Percentiles rank a stretch among this genome's conserved stretches.
These are phyloP conservation scores for Eucalyptus caleyi DNA, from an alignment of 345 rosid genomes.

Conservation along the genomic window DNA sequence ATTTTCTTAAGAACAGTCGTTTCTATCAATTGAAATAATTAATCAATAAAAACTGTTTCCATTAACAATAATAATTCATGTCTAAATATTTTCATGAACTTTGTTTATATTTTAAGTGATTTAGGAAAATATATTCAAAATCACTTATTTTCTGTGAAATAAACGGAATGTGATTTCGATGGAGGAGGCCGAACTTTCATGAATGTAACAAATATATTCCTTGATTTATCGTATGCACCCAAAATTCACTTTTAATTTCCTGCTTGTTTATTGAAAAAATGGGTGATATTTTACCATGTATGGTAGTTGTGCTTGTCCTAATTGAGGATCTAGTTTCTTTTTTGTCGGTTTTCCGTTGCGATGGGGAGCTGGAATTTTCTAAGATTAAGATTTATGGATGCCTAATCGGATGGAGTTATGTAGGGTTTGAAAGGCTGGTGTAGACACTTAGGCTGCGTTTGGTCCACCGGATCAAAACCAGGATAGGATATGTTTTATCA, in stretches of 20 bases:
- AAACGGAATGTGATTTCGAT: too few relatives aligned
- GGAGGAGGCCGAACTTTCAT: too few relatives aligned
- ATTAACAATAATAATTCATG: too few relatives aligned
- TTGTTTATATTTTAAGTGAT: too few relatives aligned
- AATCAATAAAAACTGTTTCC: neutral
- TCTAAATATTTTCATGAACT: neutral
- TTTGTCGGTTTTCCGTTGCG: accelerated
- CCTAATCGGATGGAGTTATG: neutral
- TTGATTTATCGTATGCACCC: neutral
- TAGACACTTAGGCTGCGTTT: neutral
- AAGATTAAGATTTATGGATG: accelerated
- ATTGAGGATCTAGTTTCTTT: neutral
- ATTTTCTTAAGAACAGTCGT: too few relatives aligned
- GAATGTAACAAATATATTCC: too few relatives aligned
- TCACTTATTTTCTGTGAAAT: too few relatives aligned
- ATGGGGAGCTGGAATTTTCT: accelerated
- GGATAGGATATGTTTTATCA: too few relatives aligned
- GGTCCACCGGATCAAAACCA: too few relatives aligned
- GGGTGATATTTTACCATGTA: neutral
- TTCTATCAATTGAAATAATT: neutral
- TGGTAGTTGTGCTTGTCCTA: neutral
- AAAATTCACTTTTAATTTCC: neutral
- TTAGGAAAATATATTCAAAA: too few relatives aligned
- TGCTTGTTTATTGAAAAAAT: neutral
- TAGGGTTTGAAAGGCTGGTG: neutral